Evolutionary conservation across 129 eudicot species (phyloP).

Genomic region (sunflower (Helianthus annuus)): HanXRQr2.0-SUNRISE NC_035439.2:125331957-125332456

Average conservation of each 20-base stretch:
- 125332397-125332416: conserved; percentile 9
- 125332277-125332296: background rate
- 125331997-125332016: no score
- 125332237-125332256: background rate
- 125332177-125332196: background rate
- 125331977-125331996: no score
- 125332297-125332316: background rate
- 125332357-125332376: background rate
- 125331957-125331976: no score
- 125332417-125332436: conserved; percentile 27
- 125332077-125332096: no score
- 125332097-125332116: no score
- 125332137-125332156: background rate
- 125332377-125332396: background rate
- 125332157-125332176: background rate
- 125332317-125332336: no score
- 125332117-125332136: no score
- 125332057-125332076: no score
- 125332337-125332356: conserved; percentile 17
- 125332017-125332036: no score
- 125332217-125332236: background rate
- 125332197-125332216: background rate
- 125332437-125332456: conserved; percentile 13
- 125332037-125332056: no score
- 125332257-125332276: background rate